Percentiles rank a stretch among this genome's conserved stretches.
Conservation (phyloP, 2,329 filamentous ascomycete genomes). For the Metarhizium humberi region DNA sequence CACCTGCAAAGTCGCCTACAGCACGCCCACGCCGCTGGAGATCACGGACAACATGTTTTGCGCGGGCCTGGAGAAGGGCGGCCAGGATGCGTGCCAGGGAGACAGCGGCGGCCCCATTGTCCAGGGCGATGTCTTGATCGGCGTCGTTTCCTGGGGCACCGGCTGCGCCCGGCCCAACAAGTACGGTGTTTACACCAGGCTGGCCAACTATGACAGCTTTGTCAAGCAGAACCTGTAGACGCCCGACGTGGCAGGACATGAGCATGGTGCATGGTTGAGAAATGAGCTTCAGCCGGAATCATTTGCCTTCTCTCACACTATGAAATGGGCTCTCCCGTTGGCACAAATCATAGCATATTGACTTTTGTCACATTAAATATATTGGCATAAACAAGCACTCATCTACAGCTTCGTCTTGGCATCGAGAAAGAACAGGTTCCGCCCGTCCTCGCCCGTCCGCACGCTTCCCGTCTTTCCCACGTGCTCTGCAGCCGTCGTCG, state of each 20-base stretch:
- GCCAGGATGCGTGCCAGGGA: neutral
- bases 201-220: neutral
- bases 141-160: neutral
- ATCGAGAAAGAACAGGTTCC: slow-evolving; percentile 12
- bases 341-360: no score
- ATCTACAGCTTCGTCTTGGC: slow-evolving; percentile 7
- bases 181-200: neutral
- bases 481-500: slow-evolving; percentile 6
- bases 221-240: neutral
- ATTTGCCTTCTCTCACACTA: no score
- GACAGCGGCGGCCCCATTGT: neutral
- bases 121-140: neutral
- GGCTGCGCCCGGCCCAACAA: neutral
- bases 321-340: no score
- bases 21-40: no score
- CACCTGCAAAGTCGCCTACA: neutral
- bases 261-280: no score
- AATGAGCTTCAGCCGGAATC: no score
- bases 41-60: neutral
- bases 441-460: slow-evolving; percentile 3
- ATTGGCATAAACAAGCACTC: neutral
- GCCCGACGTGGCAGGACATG: no score
- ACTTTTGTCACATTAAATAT: no score
- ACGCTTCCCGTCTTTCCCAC: slow-evolving; percentile 12
- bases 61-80: neutral